Conservation (phyloP, 2,329 filamentous ascomycete genomes). For the Apiospora kogelbergensis region DNA sequence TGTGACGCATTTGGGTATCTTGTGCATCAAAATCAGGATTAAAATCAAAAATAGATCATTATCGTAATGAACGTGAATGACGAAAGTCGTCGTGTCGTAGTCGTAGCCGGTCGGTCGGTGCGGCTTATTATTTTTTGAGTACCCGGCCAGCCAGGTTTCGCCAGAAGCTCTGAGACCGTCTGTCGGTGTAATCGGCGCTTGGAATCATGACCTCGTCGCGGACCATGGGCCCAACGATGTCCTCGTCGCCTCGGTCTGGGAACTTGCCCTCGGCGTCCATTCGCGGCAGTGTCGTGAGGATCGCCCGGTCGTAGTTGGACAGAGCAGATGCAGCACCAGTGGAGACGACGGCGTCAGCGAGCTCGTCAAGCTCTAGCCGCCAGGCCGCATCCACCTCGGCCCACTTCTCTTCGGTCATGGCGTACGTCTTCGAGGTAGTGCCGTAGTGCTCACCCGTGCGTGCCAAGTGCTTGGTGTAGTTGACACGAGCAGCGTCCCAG, state of each 20-base stretch:
- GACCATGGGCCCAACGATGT: slow-evolving; percentile 92
- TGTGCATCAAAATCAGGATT: slow-evolving; percentile 6
- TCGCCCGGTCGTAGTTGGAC: slow-evolving; percentile 52
- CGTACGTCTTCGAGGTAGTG: slow-evolving; percentile 83
- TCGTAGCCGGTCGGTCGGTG: neutral
- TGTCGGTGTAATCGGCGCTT: slow-evolving; percentile 24
- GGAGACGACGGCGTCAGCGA: slow-evolving; percentile 53
- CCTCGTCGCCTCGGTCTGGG: slow-evolving; percentile 81
- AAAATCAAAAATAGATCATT: slow-evolving; percentile 12
- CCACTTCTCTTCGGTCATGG: slow-evolving; percentile 87
- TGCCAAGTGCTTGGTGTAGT: slow-evolving; percentile 86
- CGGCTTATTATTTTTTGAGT: slow-evolving; percentile 24
- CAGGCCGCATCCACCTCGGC: slow-evolving; percentile 73
- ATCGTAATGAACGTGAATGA: slow-evolving; percentile 10
- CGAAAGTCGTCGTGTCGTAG: slow-evolving; percentile 1
- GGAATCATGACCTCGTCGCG: slow-evolving; percentile 54
- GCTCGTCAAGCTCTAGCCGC: slow-evolving; percentile 67
- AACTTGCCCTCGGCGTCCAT: slow-evolving; percentile 82
- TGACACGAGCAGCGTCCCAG: slow-evolving; percentile 80
- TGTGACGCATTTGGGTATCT: slow-evolving; percentile 13
- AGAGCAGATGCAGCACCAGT: slow-evolving; percentile 37
- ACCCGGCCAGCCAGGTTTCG: slow-evolving; percentile 32
- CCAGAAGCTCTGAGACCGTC: slow-evolving; percentile 32
- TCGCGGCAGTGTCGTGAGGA: slow-evolving; percentile 65
- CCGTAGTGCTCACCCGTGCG: slow-evolving; percentile 90